Evolutionary conservation across 805 yeast species (phyloP).

Genomic region (Ogataea angusta): DNA sequence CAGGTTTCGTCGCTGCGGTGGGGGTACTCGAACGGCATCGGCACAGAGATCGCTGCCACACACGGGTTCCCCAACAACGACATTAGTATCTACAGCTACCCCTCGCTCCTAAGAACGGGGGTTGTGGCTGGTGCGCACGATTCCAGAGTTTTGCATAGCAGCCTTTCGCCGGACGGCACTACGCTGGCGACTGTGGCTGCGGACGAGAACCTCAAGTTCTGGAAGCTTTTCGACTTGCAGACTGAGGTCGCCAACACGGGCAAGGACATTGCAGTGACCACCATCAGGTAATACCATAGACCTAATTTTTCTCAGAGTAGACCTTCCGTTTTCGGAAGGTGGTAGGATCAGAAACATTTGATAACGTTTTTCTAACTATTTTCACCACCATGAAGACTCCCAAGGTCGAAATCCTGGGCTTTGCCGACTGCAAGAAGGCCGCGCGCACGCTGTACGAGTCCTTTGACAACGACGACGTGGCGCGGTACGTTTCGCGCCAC

Average conservation of each 20-base stretch:
- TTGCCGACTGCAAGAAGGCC: constrained; percentile 33
- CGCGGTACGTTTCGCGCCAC: constrained; percentile 32
- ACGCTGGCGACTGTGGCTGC: constrained; percentile 94
- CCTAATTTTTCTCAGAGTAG: constrained; percentile 2
- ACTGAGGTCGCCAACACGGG: constrained; percentile 34
- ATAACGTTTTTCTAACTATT: background rate
- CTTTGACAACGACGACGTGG: constrained; percentile 34
- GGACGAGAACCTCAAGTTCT: constrained; percentile 93
- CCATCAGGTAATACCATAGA: constrained; percentile 37
- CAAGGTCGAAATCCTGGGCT: constrained; percentile 29
- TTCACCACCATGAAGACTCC: constrained; percentile 9
- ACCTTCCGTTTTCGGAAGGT: constrained; percentile 16
- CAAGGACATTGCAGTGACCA: constrained; percentile 49
- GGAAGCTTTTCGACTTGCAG: constrained; percentile 73
- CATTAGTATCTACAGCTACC: constrained; percentile 80
- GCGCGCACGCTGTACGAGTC: constrained; percentile 34
- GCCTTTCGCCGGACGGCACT: constrained; percentile 85
- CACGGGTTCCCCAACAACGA: constrained; percentile 92
- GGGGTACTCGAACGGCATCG: constrained; percentile 76
- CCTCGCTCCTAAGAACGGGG: constrained; percentile 81
- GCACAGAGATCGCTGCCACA: constrained; percentile 83
- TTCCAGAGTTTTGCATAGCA: constrained; percentile 76
- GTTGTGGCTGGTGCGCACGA: constrained; percentile 87
- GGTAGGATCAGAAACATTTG: constrained; percentile 2
- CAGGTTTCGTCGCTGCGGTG: constrained; percentile 93